Evolutionary conservation across 352 stramenopile species (phyloP).

Genomic region (Thraustochytrium striatum): DNA sequence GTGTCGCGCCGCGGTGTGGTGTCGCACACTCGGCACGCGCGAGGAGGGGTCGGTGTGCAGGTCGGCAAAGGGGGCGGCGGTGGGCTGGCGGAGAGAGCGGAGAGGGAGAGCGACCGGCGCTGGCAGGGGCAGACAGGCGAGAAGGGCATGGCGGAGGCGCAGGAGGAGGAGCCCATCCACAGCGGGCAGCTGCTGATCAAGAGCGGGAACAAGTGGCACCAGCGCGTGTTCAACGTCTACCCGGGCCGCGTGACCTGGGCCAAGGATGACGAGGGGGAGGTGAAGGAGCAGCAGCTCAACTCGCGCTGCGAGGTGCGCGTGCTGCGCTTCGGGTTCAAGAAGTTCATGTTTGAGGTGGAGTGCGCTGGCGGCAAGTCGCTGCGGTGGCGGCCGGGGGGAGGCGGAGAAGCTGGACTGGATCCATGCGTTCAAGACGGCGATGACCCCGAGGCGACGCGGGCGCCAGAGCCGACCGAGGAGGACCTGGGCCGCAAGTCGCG

Average conservation of each 20-base stretch:
- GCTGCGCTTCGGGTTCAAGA: conserved; percentile 17
- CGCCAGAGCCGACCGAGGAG: neutral
- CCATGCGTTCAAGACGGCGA: neutral
- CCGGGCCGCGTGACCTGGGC: neutral
- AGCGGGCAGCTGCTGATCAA: too few species aligned
- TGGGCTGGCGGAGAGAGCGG: too few species aligned
- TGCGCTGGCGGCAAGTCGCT: neutral
- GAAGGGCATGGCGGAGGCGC: too few species aligned
- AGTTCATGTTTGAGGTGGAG: conserved; percentile 26
- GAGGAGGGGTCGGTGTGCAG: too few species aligned
- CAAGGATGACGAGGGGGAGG: neutral
- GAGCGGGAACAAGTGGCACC: neutral
- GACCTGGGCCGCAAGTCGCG: neutral
- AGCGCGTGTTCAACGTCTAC: neutral
- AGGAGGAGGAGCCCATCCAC: too few species aligned
- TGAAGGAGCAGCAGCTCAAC: neutral
- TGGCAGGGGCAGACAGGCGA: too few species aligned
- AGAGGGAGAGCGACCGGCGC: too few species aligned
- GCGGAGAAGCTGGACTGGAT: conserved; percentile 41
- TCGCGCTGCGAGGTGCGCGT: neutral
- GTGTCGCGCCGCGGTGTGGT: too few species aligned
- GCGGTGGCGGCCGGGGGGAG: neutral
- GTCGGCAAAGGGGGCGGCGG: too few species aligned
- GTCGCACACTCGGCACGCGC: too few species aligned
- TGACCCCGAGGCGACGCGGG: neutral